Base-by-base conservation (phyloP, 768 basidiomycete species). In the Kondoa malvinella region DNA sequence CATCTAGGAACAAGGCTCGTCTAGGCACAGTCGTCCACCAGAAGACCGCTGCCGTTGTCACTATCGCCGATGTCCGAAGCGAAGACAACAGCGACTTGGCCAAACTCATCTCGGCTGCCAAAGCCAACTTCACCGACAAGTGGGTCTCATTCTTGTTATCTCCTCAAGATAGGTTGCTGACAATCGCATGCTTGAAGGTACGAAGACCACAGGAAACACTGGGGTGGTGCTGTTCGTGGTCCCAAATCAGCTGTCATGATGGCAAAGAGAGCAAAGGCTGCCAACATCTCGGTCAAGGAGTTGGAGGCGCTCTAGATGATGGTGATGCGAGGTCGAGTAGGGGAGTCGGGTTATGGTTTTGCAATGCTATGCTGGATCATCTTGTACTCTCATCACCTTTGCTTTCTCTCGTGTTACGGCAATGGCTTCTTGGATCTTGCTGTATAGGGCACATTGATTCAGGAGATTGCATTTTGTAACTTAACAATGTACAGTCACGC, bases 11-110 rank as follows among this genome's bases (percentile, higher is more conserved):
- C 80, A 96, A 96, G 81, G 90, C 94, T 67, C 89, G 94, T 77
- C 89, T 97, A 75, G 94, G 94, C 74, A 90, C 92, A 4, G 91
- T 96, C 70, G 90, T 92, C 56, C 89, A 95, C 84, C 95, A 95
- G 61, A 96, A 96, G 85, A 96, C 92, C 64, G 86, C 92, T 59
- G 87, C 92, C 65, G 87, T 92, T 65, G 80, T 95, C 66, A 87
- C 88, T 56, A 78, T 99, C 69, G 88, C 92, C 80, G 94, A 99
- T 27, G 94, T 99, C 75, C 85, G 84, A 80, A 87, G 86, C 77
- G 94, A 96, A 80, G 94, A 97, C 80, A 82, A 86, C 77, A 86
- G 88, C 70, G 92, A 96, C 70, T 86, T 96, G 66, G 86, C 90
- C 57, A 96, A 87, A 72, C 83, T 97, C 75, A 82, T 96, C 76